Evolutionary conservation across 805 yeast species (phyloP).

Genomic region (Maudiozyma saulgeensis): DNA sequence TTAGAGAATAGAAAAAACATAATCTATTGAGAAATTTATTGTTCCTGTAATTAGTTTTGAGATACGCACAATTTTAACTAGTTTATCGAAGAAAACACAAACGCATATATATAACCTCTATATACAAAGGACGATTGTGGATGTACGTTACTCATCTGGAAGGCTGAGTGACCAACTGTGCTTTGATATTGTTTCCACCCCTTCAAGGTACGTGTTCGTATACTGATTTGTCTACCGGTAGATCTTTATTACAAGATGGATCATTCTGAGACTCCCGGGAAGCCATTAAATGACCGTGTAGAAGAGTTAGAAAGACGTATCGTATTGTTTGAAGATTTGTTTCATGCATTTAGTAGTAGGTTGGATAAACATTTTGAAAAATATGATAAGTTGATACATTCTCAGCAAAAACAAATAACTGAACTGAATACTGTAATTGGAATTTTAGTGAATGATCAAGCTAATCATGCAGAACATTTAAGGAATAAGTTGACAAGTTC

Average conservation of each 20-base stretch:
- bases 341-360: constrained; percentile 24
- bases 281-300: constrained; percentile 8
- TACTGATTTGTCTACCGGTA: background rate
- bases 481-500: constrained; percentile 20
- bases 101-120: too few species aligned
- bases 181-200: too few species aligned
- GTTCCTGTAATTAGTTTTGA: too few species aligned
- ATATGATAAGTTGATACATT: constrained; percentile 22
- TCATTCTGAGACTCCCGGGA: background rate
- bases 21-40: too few species aligned
- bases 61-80: too few species aligned
- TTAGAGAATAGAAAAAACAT: background rate
- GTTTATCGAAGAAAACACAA: too few species aligned
- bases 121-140: too few species aligned
- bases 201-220: too few species aligned
- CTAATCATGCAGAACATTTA: constrained; percentile 20
- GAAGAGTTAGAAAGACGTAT: constrained; percentile 23
- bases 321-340: constrained; percentile 23
- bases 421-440: constrained; percentile 21
- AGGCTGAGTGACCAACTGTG: too few species aligned
- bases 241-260: background rate
- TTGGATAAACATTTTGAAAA: constrained; percentile 27
- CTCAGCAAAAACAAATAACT: constrained; percentile 26
- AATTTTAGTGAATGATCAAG: constrained; percentile 23
- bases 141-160: too few species aligned